A percentile compares a stretch with the other conserved stretches of the same genome.
Evolutionary conservation across 164 flowering plant species (phyloP).

Genomic region (Sedum album): DNA sequence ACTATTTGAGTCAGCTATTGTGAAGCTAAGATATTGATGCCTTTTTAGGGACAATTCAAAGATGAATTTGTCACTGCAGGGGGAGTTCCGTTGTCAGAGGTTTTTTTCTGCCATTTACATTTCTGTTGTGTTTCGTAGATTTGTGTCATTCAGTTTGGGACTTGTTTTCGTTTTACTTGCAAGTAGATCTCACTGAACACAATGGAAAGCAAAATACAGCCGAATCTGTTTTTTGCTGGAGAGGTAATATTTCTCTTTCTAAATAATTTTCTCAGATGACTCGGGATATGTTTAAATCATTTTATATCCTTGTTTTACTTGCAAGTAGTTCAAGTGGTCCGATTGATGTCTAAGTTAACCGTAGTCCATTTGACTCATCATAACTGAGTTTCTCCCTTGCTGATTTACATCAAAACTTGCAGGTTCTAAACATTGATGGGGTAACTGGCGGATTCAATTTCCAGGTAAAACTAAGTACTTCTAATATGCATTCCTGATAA

Average conservation of each 20-base stretch:
- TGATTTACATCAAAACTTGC: constrained; percentile 12
- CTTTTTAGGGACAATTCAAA: constrained; percentile 74
- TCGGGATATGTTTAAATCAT: background rate
- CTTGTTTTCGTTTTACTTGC: constrained; percentile 2
- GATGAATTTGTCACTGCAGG: constrained; percentile 99
- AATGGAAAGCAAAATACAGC: constrained; percentile 74
- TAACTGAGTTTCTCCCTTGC: background rate
- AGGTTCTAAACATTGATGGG: constrained; percentile 92
- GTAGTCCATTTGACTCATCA: background rate
- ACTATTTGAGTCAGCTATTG: background rate
- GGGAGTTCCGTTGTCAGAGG: constrained; percentile 93
- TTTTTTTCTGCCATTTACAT: constrained; percentile 24
- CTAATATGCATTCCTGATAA: background rate
- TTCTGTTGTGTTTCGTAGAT: background rate
- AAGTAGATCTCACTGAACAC: constrained; percentile 63
- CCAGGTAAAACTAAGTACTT: constrained; percentile 47
- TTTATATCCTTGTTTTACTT: background rate
- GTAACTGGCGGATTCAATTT: constrained; percentile 99
- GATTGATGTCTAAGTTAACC: background rate
- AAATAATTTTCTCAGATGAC: background rate
- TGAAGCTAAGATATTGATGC: background rate
- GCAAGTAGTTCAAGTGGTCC: background rate
- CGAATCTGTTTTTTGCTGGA: constrained; percentile 75
- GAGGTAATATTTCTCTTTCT: constrained; percentile 43
- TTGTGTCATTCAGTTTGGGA: background rate